These are phyloP conservation scores for Sedum album DNA, from an alignment of 164 flowering plant genomes.

Conservation along the genomic window DNA sequence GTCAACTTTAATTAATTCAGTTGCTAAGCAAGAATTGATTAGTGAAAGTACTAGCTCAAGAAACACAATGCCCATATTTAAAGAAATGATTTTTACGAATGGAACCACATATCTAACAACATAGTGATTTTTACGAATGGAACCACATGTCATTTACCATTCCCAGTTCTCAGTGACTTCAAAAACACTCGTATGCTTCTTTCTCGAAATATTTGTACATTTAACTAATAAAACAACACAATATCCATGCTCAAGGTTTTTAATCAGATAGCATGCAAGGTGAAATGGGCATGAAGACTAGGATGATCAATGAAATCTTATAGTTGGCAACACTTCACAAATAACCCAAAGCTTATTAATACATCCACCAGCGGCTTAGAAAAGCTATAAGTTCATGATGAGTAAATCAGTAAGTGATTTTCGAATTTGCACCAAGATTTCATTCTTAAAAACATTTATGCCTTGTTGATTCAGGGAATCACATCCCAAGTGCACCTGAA, in stretches of 20 bases:
- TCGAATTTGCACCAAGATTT: neutral
- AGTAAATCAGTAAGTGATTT: neutral
- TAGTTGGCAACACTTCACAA: neutral
- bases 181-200: neutral
- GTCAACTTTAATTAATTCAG: neutral
- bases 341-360: neutral
- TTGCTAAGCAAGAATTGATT: neutral
- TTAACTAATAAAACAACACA: neutral
- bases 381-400: neutral
- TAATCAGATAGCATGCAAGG: neutral
- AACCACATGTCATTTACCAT: neutral
- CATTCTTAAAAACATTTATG: neutral
- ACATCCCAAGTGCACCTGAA: neutral
- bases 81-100: neutral
- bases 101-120: neutral
- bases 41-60: neutral
- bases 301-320: neutral
- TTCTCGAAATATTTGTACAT: neutral
- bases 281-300: neutral
- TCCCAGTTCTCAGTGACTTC: neutral
- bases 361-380: neutral
- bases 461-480: too few species aligned
- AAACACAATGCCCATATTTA: neutral
- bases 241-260: neutral
- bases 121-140: neutral